Evolutionary conservation across 2,329 filamentous ascomycete species (phyloP), one percentile per base, ranked within the genome.

Genomic region (Alternaria tenuissima): DNA sequence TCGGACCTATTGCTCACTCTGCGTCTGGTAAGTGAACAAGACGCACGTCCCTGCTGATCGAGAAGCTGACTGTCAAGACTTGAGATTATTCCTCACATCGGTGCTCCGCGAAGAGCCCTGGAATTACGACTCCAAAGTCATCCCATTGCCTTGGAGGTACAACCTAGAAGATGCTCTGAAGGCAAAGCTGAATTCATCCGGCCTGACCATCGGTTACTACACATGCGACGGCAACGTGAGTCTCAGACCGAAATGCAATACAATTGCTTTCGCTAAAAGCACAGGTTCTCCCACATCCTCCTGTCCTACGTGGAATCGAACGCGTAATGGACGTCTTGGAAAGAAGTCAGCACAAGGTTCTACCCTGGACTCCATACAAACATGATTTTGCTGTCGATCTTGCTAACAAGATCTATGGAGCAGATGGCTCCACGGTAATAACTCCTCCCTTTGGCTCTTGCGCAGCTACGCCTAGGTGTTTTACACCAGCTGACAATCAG

Each of bases 91-190:
- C 2, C 79, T 87, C 2, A 82, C 85, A 59, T 76, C 82, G 0
- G 70, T 90, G 1, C 76, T 91, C 3, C 80, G 78, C 16, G 82
- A 82, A 30, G 64, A 86, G 55, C 89, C 89, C 0, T 91, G 89
- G 89, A 74, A 85, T 4, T 77, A 84, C 61, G 89, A 91, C 72
- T 88, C 89, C 0, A 78, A 87, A 2, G 86, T 88, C 0, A 73
- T 87, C 26, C 86, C 88, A 16, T 79, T 91, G 3, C 88, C 88
- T 0, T 91, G 88, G 83, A 42, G 55, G n/a, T 28, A 32, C 4
- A 46, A 55, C 14, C 6, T 36, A 16, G 56, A 64, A n/a, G 49
- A 56, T 26, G 46, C 46, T 44, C n/a, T 44, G 9, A 62, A 52
- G 20, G n/a, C 48, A 7, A 60, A 59, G 34, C 42, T 59, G 6